Evolutionary conservation across 331 rosid genomes (phyloP).

Genomic region (Telfairia occidentalis): DNA sequence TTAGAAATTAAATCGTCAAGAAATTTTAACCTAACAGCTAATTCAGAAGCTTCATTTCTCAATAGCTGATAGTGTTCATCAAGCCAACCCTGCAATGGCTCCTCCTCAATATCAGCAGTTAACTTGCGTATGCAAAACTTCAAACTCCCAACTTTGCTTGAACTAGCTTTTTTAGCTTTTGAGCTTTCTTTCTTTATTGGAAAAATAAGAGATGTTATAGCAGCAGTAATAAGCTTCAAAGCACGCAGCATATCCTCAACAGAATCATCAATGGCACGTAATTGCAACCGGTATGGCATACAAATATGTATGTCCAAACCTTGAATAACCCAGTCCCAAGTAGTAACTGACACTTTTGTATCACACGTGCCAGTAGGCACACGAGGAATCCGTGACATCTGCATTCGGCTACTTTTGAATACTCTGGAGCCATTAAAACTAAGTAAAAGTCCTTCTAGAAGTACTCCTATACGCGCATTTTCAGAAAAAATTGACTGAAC

Average conservation of each 20-base stretch:
- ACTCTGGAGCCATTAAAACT: conserved; percentile 67
- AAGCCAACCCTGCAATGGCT: conserved; percentile 97
- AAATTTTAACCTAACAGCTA: conserved; percentile 75
- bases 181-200: conserved; percentile 64
- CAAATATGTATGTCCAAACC: conserved; percentile 82
- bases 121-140: conserved; percentile 75
- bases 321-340: conserved; percentile 97
- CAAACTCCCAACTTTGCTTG: conserved; percentile 69
- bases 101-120: conserved; percentile 90
- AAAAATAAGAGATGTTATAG: conserved; percentile 64
- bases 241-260: conserved; percentile 88
- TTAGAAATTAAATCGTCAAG: conserved; percentile 62
- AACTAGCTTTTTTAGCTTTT: conserved; percentile 56
- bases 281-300: conserved; percentile 83
- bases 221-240: conserved; percentile 69
- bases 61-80: conserved; percentile 87
- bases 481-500: conserved; percentile 95
- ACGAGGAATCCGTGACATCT: conserved; percentile 82
- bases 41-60: conserved; percentile 86
- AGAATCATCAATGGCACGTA: conserved; percentile 95
- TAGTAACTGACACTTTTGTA: conserved; percentile 30
- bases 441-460: conserved; percentile 89
- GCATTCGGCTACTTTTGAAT: conserved; percentile 93
- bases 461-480: conserved; percentile 90
- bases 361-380: conserved; percentile 43